Conservation (phyloP, 495 filamentous ascomycete species). For the Aspergillus heteromorphus region DNA sequence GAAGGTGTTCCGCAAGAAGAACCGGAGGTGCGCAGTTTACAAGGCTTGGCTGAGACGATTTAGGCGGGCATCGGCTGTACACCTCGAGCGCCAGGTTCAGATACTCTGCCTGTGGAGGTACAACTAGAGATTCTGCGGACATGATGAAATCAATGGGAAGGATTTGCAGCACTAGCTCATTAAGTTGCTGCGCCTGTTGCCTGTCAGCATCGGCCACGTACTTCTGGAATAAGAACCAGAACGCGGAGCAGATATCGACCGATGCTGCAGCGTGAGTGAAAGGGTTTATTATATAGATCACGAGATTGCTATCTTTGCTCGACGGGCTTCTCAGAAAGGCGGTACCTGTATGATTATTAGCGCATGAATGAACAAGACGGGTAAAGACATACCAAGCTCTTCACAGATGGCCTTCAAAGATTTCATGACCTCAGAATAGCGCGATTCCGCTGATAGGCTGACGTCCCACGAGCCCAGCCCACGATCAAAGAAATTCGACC, state of each 20-base stretch:
- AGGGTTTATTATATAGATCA: conserved; percentile 83
- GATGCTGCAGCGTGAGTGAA: conserved; percentile 59
- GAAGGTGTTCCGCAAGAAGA: conserved; percentile 65
- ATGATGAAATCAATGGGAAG: conserved; percentile 68
- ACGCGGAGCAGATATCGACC: conserved; percentile 72
- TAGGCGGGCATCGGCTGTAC: conserved; percentile 74
- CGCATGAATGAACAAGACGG: background rate
- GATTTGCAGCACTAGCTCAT: conserved; percentile 79
- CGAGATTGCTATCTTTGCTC: conserved; percentile 55
- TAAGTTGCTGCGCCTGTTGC: conserved; percentile 45
- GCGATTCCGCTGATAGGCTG: conserved; percentile 19
- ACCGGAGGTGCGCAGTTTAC: conserved; percentile 62
- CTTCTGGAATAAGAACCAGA: conserved; percentile 66
- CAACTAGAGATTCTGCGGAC: conserved; percentile 57
- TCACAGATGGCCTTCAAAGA: conserved; percentile 35
- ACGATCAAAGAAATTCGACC: conserved; percentile 45
- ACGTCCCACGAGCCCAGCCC: conserved; percentile 55
- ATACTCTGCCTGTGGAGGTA: conserved; percentile 64
- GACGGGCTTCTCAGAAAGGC: conserved; percentile 40
- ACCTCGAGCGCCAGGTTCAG: conserved; percentile 71
- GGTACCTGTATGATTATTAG: conserved; percentile 25
- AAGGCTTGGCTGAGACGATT: conserved; percentile 33
- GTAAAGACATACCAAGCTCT: conserved; percentile 34
- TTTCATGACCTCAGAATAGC: conserved; percentile 33
- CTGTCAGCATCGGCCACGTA: conserved; percentile 51